Base-by-base conservation (phyloP, 2,329 filamentous ascomycete species). In the Curvularia verruculosa region DNA sequence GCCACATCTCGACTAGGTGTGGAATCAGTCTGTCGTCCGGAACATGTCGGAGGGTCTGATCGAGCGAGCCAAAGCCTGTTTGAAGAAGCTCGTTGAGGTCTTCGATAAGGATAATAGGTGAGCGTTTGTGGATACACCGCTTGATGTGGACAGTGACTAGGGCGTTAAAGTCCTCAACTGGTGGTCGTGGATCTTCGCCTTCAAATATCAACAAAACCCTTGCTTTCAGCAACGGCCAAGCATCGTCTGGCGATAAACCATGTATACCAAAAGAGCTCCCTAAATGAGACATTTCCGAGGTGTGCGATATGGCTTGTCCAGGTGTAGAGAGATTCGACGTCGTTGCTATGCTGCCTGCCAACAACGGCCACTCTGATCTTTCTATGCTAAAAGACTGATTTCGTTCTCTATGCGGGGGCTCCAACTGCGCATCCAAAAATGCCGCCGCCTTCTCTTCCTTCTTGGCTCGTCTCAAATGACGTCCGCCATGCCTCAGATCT, bases 1-100 rank as follows among this genome's bases (percentile, higher is more conserved):
- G 86, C 95, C 95, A 99, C 71, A 97, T 87, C 72, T 96, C 92
- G 2, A 97, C 94, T 0, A 99, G 82, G 54, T 92, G 87, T 0
- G 92, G 91, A 21, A 98, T 92, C n/a, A 98, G 84, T 31, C 89
- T 86, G 59, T 96, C 93, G 70, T 98, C 94, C 0, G 91, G 84
- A 0, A 92, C 87, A 44, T 86, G 86, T 48, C 88, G 85, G 18
- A 98, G 80, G 0, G 91, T 93, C 63, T 93, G 90, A 65, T 96
- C 94, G 2, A 99, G 82, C 1, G 90, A 92, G 28, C 85, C 83
- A 71, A 98, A 99, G 1, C 95, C 95, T 0, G 90, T 89, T n/a
- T 83, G 79, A 2, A 95, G 80, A 3, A 95, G 81, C 64, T 94
- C 90, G 48, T 87, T 83, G 8, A 95, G 76, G 67, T 95, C 91